Conservation (phyloP, 2,329 filamentous ascomycete species). For the Albifimbria verrucaria region DNA sequence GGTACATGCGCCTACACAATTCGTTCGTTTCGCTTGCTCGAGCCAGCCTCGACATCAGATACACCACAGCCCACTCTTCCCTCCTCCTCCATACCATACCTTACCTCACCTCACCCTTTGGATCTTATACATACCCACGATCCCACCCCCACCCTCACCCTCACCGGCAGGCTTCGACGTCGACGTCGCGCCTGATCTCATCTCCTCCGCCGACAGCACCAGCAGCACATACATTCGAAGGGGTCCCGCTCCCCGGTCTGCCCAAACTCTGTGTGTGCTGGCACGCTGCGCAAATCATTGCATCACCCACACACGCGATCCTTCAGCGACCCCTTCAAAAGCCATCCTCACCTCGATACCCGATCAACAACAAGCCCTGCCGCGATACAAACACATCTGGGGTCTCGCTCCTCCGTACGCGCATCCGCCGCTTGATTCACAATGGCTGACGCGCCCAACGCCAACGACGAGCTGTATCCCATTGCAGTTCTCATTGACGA, state of each 20-base stretch:
- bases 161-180: background rate
- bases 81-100: background rate
- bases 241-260: background rate
- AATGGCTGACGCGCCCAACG: conserved; percentile 86
- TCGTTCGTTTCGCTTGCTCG: background rate
- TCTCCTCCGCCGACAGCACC: background rate
- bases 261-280: conserved; percentile 15
- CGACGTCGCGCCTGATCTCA: background rate
- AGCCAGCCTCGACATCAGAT: background rate
- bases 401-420: conserved; percentile 24
- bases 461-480: conserved; percentile 98
- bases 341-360: conserved; percentile 18
- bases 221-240: background rate
- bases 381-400: conserved; percentile 4
- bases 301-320: conserved; percentile 28
- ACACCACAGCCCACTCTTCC: background rate
- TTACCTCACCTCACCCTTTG: background rate
- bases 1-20: background rate
- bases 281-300: conserved; percentile 28
- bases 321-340: conserved; percentile 10
- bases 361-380: conserved; percentile 16
- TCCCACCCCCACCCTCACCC: background rate
- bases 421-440: conserved; percentile 40
- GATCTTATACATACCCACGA: background rate
- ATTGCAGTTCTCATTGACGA: conserved; percentile 99